Evolutionary conservation across 768 basidiomycete genomes (phyloP).

Genomic region (Dioszegia aurantiaca): DNA sequence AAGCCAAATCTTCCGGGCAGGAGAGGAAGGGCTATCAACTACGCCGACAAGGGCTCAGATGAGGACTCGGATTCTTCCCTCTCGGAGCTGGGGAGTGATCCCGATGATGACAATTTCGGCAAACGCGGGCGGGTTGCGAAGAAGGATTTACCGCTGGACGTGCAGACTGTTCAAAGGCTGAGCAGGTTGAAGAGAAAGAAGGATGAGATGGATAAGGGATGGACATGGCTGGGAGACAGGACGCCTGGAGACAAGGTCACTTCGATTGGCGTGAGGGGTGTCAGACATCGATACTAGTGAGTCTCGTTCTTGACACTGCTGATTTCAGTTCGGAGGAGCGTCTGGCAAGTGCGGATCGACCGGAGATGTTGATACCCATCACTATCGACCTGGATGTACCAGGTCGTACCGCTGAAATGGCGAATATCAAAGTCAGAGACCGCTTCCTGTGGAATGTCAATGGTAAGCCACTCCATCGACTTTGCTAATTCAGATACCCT

Average conservation of each 20-base stretch:
- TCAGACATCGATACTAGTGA: conserved; percentile 72
- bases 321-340: conserved; percentile 60
- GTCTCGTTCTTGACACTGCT: conserved; percentile 42
- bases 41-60: conserved; percentile 48
- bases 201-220: conserved; percentile 58
- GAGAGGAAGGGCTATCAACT: conserved; percentile 40
- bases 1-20: conserved; percentile 21
- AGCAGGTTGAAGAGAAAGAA: conserved; percentile 54
- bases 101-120: conserved; percentile 35
- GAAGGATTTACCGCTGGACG: conserved; percentile 77
- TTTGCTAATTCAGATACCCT: conserved; percentile 7
- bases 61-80: conserved; percentile 60
- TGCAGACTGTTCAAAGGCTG: conserved; percentile 66
- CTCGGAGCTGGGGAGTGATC: conserved; percentile 64
- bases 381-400: conserved; percentile 95
- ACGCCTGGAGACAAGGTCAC: conserved; percentile 77
- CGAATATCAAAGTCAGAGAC: conserved; percentile 85
- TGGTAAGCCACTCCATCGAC: conserved; percentile 53
- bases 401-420: conserved; percentile 74
- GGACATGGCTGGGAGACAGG: conserved; percentile 83
- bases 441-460: conserved; percentile 94
- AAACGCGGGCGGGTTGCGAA: conserved; percentile 14
- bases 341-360: conserved; percentile 64
- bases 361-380: conserved; percentile 74
- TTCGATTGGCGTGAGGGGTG: conserved; percentile 37